Base-by-base conservation (phyloP, 2,329 filamentous ascomycete species). In the Taxawa tesnikishii region DNA sequence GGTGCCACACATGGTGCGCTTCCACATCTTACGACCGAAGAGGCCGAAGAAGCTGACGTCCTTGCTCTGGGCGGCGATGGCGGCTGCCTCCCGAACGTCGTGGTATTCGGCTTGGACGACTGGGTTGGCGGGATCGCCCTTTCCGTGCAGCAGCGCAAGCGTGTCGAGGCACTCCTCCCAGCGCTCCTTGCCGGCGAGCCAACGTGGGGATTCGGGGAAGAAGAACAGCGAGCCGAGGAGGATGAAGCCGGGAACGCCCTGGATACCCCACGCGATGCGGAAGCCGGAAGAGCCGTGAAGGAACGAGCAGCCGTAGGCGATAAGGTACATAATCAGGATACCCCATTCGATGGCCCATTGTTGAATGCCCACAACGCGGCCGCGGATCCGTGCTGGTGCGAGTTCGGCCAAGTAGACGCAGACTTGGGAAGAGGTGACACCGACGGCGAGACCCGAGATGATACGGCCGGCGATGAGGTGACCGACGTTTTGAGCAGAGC, bases 401-500 rank as follows among this genome's bases (percentile, higher is more conserved):
- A 81, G 63, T 49, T 82, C 77, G 14, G 74, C 68, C 14, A 80
- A 68, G 47, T 80, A 81, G 18, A 80, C 74, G 3, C 75, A 74
- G 2, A 78, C 78, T 44, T 82, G 74, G 6, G 74, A 71, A 23
- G 72, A 77, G 41, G 73, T 74, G 43, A 85, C 83, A 38, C 81
- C 82, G 34, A 85, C 77, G 35, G 75, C 82, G 42, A 84, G 47
- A 26, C 81, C 81, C 40, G 79, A 77, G 51, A 85, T 71, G 40
- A 79, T 59, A 40, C 82, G 74, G 3, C 80, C 81, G 3, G 69
- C 69, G 38, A 81, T 73, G 12, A 87, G 66, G 76, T 84, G 83
- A 16, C 60, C 66, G 26, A 84, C 70, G 46, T 75, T 74, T 44
- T 78, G 68, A 2, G 78, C n/a, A n/a, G n/a, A n/a, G n/a, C n/a